Percentiles rank a stretch among this genome's conserved stretches.
These are phyloP conservation scores for Parsonsia alboflavescens DNA, from an alignment of 257 asterid species.

Conservation along the genomic window DNA sequence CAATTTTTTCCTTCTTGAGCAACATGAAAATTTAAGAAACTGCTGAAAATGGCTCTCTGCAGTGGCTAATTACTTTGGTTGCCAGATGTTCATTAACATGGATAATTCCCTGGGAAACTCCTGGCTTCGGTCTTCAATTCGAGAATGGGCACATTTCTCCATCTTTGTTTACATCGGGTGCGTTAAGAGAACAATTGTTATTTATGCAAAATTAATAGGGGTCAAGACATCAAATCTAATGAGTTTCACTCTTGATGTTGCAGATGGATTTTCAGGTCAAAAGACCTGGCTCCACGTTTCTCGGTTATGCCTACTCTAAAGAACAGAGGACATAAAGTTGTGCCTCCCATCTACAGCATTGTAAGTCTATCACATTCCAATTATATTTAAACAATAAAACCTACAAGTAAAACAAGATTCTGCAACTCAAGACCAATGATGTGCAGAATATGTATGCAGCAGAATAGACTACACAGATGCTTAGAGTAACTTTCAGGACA, in stretches of 20 bases:
- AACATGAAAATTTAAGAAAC: neutral
- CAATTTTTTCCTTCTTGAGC: neutral
- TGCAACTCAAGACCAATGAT: neutral
- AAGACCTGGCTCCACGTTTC: conserved; percentile 61
- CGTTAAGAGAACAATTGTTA: conserved; percentile 5
- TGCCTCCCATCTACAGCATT: conserved; percentile 87
- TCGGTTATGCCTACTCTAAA: conserved; percentile 67
- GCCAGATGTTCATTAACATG: conserved; percentile 60
- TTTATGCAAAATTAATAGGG: neutral
- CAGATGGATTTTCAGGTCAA: conserved; percentile 85
- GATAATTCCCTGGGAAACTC: conserved; percentile 51
- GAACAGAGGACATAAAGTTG: conserved; percentile 30
- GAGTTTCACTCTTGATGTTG: conserved; percentile 1
- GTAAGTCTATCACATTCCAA: conserved; percentile 38
- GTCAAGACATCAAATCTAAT: conserved; percentile 3
- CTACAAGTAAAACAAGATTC: neutral
- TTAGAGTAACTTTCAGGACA: neutral
- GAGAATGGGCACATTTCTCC: conserved; percentile 80
- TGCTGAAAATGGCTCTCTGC: conserved; percentile 3
- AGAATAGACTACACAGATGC: neutral
- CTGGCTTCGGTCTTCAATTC: conserved; percentile 70
- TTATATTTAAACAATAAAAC: neutral
- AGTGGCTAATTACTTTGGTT: conserved; percentile 10
- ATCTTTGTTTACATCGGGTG: conserved; percentile 77
- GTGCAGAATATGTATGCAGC: neutral